These are phyloP conservation scores for Sanghuangporus weigelae DNA, from an alignment of 1,284 basidiomycete species.

Conservation along the genomic window DNA sequence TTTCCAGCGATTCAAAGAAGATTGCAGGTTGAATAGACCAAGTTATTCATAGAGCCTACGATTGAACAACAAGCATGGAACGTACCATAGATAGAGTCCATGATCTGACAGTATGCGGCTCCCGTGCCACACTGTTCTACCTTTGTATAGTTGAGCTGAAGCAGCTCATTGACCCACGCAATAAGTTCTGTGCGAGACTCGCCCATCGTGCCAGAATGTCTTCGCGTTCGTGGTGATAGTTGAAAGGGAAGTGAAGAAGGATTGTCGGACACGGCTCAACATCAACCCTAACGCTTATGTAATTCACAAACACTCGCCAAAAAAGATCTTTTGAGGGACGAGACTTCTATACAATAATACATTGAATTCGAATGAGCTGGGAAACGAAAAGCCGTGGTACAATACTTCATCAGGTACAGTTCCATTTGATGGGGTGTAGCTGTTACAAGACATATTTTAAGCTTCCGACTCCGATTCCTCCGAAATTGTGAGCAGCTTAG, in stretches of 20 bases:
- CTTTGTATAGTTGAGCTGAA: constrained; percentile 89
- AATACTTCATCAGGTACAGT: too few species aligned
- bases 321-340: background rate
- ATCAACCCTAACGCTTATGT: background rate
- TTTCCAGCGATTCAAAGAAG: too few species aligned
- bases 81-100: constrained; percentile 90
- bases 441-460: too few species aligned
- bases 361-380: too few species aligned
- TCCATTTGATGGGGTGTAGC: too few species aligned
- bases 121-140: constrained; percentile 92
- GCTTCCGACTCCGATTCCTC: too few species aligned
- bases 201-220: constrained; percentile 28
- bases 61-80: constrained; percentile 22
- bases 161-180: constrained; percentile 91
- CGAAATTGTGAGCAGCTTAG: too few species aligned
- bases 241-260: background rate
- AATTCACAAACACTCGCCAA: background rate
- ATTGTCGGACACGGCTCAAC: background rate
- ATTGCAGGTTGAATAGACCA: too few species aligned
- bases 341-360: too few species aligned
- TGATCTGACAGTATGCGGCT: constrained; percentile 85
- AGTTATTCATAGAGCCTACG: background rate
- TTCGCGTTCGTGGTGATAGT: background rate
- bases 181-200: constrained; percentile 84
- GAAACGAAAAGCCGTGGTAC: too few species aligned